Percentiles rank a stretch among this genome's conserved stretches.
These are phyloP conservation scores for Calocybe indica DNA, from an alignment of 768 basidiomycete genomes.

Conservation along the genomic window DNA sequence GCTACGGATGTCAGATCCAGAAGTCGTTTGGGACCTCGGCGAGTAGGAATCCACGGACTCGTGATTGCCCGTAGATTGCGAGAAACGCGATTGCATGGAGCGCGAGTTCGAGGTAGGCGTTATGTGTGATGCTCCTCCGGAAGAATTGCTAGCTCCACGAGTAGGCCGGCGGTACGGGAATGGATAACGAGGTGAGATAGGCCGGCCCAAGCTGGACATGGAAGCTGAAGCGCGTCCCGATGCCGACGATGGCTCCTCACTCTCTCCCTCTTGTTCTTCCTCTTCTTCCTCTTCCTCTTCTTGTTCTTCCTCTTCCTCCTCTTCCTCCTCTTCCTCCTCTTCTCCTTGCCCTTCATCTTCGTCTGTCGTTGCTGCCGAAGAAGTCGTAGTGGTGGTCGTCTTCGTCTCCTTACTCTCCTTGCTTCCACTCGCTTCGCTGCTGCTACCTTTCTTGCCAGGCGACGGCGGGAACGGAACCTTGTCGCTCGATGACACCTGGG, in stretches of 20 bases:
- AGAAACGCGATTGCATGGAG: constrained; percentile 30
- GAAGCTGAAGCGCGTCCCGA: constrained; percentile 64
- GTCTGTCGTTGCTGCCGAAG: background rate
- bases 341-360: constrained; percentile 14
- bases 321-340: constrained; percentile 4
- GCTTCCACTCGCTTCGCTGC: constrained; percentile 9
- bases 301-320: constrained; percentile 13
- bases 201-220: constrained; percentile 81
- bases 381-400: constrained; percentile 6
- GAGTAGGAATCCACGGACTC: constrained; percentile 58
- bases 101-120: constrained; percentile 24
- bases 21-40: constrained; percentile 31
- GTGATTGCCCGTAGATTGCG: constrained; percentile 56
- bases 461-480: constrained; percentile 74
- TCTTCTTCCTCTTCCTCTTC: constrained; percentile 23
- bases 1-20: background rate
- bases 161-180: constrained; percentile 56
- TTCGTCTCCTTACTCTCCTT: constrained; percentile 12
- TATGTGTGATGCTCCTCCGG: constrained; percentile 32
- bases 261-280: constrained; percentile 35
- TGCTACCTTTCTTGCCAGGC: constrained; percentile 34
- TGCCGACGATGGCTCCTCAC: constrained; percentile 48
- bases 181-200: constrained; percentile 63
- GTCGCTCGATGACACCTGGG: constrained; percentile 57
- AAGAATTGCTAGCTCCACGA: constrained; percentile 37